Conservation (phyloP, 768 basidiomycete genomes). For the Psilocybe sp. region DNA sequence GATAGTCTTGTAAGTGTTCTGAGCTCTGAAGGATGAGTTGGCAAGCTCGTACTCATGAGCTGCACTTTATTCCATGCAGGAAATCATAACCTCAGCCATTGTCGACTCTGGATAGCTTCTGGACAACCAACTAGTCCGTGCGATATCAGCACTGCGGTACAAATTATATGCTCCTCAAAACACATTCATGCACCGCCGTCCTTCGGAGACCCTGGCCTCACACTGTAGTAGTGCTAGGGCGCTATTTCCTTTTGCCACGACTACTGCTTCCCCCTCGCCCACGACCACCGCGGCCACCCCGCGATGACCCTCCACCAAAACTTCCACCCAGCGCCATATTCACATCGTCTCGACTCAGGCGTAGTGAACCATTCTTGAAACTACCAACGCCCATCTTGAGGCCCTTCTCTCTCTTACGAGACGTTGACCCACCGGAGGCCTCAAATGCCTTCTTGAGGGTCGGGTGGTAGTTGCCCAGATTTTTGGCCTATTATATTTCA, state of each 20-base stretch:
- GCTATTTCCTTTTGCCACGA: conserved; percentile 14
- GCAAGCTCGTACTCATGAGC: conserved; percentile 9
- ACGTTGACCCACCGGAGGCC: conserved; percentile 25
- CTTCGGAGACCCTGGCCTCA: background rate
- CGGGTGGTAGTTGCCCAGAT: conserved; percentile 83
- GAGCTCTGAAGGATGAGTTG: conserved; percentile 10
- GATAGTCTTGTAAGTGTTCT: conserved; percentile 27
- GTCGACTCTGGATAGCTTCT: too few relatives aligned
- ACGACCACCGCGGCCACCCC: conserved; percentile 13
- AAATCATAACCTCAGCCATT: too few relatives aligned
- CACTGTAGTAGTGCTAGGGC: background rate
- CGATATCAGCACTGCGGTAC: background rate
- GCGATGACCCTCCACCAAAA: conserved; percentile 19
- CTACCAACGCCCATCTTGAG: conserved; percentile 78
- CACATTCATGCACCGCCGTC: too few relatives aligned
- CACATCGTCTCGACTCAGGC: conserved; percentile 65
- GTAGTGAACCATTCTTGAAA: conserved; percentile 67
- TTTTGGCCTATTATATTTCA: conserved; percentile 60
- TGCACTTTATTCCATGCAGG: too few relatives aligned
- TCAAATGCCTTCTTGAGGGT: conserved; percentile 68
- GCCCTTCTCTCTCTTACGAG: conserved; percentile 58
- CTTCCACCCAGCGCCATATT: conserved; percentile 24
- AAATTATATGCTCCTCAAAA: too few relatives aligned
- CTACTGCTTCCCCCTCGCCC: conserved; percentile 2
- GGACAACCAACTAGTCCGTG: background rate